phyloP scores from a whole-genome alignment of 2,329 filamentous ascomycete genomes.

The Sporothrix variecibatus region DNA sequence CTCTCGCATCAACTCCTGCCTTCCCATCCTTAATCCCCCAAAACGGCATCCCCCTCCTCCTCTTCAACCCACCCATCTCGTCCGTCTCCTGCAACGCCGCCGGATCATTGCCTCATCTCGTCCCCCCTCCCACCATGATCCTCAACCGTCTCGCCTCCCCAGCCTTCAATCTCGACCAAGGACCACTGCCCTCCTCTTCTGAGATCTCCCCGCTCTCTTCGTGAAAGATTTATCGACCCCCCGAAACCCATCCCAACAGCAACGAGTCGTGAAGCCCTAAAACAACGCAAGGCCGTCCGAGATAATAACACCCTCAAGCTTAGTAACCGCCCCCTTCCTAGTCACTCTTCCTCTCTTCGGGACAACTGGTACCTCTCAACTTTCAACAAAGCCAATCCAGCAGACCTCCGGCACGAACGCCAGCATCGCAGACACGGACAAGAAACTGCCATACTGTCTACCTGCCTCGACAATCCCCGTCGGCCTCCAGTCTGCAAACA shows the following conservation, averaged over 20 bases:
- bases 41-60: conserved; percentile 21
- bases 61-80: conserved; percentile 1
- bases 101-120: conserved; percentile 3
- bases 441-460: conserved; percentile 27
- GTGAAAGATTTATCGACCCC: conserved; percentile 12
- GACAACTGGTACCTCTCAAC: not conserved
- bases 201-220: conserved; percentile 28
- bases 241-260: conserved; percentile 19
- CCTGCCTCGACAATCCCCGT: conserved; percentile 27
- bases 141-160: conserved; percentile 8
- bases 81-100: conserved; percentile 17
- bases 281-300: conserved; percentile 19
- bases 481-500: conserved; percentile 25
- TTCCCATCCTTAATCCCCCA: conserved; percentile 26
- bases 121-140: conserved; percentile 6
- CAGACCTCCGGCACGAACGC: conserved; percentile 24
- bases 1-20: not conserved
- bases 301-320: conserved; percentile 24
- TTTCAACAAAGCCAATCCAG: conserved; percentile 18
- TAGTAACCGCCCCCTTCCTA: conserved; percentile 1
- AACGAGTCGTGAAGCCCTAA: not conserved
- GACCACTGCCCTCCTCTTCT: not conserved
- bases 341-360: not conserved
- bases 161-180: not conserved
- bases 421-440: not conserved